Percentiles rank a stretch among this genome's conserved stretches.
Evolutionary conservation across 257 asterid species (phyloP).

Genomic region (Penstemon davidsonii): DNA sequence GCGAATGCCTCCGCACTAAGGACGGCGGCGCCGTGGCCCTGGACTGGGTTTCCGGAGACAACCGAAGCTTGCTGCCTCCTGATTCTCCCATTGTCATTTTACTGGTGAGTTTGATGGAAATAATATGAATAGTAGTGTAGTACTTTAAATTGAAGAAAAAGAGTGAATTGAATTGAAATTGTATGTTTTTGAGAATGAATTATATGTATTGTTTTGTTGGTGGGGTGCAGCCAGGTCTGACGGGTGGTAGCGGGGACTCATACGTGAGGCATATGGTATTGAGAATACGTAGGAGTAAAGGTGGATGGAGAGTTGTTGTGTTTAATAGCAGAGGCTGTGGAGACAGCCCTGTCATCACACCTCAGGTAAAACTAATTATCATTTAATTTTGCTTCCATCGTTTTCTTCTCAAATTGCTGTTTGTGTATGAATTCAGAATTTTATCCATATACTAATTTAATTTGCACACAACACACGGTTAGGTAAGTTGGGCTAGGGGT

Average conservation of each 20-base stretch:
- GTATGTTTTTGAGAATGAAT: no score
- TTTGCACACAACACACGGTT: no score
- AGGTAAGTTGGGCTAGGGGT: no score
- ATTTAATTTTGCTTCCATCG: not conserved
- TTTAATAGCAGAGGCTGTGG: slow-evolving; percentile 94
- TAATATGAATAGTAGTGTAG: no score
- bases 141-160: no score
- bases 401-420: not conserved
- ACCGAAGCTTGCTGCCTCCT: slow-evolving; percentile 41
- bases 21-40: slow-evolving; percentile 82
- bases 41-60: slow-evolving; percentile 82
- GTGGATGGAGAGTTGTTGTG: slow-evolving; percentile 74
- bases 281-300: slow-evolving; percentile 56
- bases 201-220: not conserved
- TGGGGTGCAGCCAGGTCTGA: slow-evolving; percentile 83
- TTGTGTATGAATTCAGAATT: not conserved
- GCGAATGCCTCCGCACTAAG: slow-evolving; percentile 83
- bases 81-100: slow-evolving; percentile 78
- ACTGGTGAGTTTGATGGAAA: slow-evolving; percentile 50
- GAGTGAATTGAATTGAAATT: no score
- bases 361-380: slow-evolving; percentile 53
- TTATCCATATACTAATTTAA: no score
- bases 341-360: slow-evolving; percentile 78
- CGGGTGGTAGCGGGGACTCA: slow-evolving; percentile 80
- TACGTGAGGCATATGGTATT: slow-evolving; percentile 86